Evolutionary conservation across 441 rosid genomes (phyloP).

Genomic region (Jatropha podagrica): DNA sequence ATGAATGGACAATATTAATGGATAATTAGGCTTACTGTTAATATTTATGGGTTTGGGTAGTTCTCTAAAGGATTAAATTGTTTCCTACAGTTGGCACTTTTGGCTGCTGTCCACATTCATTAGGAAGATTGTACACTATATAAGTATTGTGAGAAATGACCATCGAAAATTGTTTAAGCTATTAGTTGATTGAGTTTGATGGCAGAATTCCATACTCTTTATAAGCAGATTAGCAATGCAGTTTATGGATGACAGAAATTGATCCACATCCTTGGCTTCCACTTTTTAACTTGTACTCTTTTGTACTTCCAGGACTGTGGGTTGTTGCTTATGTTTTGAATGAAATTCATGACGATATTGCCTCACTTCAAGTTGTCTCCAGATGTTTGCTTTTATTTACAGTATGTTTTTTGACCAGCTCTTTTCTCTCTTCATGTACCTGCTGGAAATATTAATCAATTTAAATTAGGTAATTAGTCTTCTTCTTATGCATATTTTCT

Average conservation of each 20-base stretch:
- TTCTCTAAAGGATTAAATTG: constrained; percentile 1
- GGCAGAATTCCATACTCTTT: neutral
- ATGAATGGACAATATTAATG: neutral
- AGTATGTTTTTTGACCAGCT: constrained; percentile 36
- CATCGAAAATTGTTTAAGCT: neutral
- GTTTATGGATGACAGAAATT: neutral
- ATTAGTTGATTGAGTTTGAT: neutral
- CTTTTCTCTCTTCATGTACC: constrained; percentile 18
- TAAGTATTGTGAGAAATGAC: neutral
- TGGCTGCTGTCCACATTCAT: neutral
- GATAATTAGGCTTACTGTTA: neutral
- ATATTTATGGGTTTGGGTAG: neutral
- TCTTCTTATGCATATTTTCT: constrained; percentile 30
- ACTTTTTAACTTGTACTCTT: constrained; percentile 15
- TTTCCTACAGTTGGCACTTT: neutral
- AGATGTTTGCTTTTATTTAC: constrained; percentile 72
- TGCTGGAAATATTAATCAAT: constrained; percentile 13
- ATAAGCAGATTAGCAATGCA: neutral
- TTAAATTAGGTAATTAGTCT: constrained; percentile 8
- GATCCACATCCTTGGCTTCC: constrained; percentile 10
- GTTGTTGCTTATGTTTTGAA: constrained; percentile 62
- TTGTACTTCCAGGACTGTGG: constrained; percentile 57
- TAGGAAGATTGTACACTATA: neutral
- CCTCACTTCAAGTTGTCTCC: constrained; percentile 82
- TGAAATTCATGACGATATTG: constrained; percentile 55